phyloP scores from a whole-genome alignment of 495 filamentous ascomycete species.

The Penicillium odoratum region DNA sequence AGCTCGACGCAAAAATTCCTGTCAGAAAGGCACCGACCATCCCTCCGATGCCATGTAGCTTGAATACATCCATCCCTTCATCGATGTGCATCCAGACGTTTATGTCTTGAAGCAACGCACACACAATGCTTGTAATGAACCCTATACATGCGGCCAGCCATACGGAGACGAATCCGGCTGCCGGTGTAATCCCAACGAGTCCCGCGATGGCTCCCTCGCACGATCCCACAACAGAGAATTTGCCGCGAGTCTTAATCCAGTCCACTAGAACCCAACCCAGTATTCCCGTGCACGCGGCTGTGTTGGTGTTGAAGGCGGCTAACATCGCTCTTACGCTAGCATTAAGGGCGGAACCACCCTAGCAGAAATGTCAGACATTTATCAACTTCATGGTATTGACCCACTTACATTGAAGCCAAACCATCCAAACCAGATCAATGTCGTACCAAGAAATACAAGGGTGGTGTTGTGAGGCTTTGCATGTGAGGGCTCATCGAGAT shows the following conservation, averaged over 20 bases:
- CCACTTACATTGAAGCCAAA: conserved; percentile 56
- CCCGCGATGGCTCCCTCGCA: conserved; percentile 65
- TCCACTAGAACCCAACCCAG: conserved; percentile 62
- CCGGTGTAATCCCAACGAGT: conserved; percentile 64
- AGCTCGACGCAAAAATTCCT: conserved; percentile 56
- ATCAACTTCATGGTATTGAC: not conserved
- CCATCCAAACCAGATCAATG: conserved; percentile 62
- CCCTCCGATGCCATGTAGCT: conserved; percentile 61
- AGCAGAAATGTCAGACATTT: conserved; percentile 2
- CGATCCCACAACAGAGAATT: conserved; percentile 59
- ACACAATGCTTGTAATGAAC: conserved; percentile 56
- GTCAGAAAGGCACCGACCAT: conserved; percentile 63
- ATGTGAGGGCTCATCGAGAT: conserved; percentile 41
- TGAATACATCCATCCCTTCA: conserved; percentile 64
- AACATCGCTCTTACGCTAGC: conserved; percentile 57
- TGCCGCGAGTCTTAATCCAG: conserved; percentile 52
- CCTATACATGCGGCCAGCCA: conserved; percentile 51
- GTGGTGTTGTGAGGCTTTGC: conserved; percentile 56
- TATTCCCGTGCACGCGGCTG: conserved; percentile 55
- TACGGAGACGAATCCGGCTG: conserved; percentile 53
- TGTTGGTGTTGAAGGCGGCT: conserved; percentile 63
- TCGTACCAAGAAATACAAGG: conserved; percentile 57
- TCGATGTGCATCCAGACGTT: conserved; percentile 61
- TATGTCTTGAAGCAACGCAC: conserved; percentile 50
- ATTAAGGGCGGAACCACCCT: conserved; percentile 59